A percentile compares a stretch with the other conserved stretches of the same genome.
phyloP scores from a whole-genome alignment of 371 early-diverging fungal species.

The Globomyces sp. region DNA sequence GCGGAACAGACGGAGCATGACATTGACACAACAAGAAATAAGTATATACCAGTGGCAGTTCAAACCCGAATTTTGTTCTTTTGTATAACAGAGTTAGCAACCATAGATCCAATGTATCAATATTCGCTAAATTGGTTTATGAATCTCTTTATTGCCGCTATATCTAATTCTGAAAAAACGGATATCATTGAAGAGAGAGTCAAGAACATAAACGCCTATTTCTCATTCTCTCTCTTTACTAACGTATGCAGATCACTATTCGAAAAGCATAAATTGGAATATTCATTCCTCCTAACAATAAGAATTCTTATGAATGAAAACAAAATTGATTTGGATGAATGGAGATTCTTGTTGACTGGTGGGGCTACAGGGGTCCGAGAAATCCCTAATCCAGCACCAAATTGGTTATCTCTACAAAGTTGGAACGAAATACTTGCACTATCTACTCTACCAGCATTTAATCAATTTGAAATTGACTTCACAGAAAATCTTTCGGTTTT shows the following conservation, averaged over 20 bases:
- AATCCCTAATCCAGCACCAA: slow-evolving; percentile 49
- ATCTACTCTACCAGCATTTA: slow-evolving; percentile 38
- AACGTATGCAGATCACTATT: slow-evolving; percentile 60
- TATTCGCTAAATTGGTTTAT: slow-evolving; percentile 62
- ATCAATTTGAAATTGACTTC: slow-evolving; percentile 43
- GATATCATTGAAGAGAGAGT: slow-evolving; percentile 50
- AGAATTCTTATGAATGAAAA: slow-evolving; percentile 58
- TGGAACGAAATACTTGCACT: slow-evolving; percentile 51
- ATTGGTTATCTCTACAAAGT: slow-evolving; percentile 48
- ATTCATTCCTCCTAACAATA: slow-evolving; percentile 53
- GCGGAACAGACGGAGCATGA: slow-evolving; percentile 60
- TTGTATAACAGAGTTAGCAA: slow-evolving; percentile 61
- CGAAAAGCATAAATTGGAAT: slow-evolving; percentile 60
- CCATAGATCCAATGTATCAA: slow-evolving; percentile 63
- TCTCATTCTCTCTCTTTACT: slow-evolving; percentile 56
- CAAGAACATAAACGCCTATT: slow-evolving; percentile 55
- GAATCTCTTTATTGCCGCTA: slow-evolving; percentile 55
- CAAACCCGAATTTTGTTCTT: slow-evolving; percentile 60
- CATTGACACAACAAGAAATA: slow-evolving; percentile 55
- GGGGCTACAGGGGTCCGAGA: slow-evolving; percentile 21
- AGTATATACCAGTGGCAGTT: slow-evolving; percentile 56
- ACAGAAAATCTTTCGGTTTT: slow-evolving; percentile 32
- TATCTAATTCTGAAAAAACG: slow-evolving; percentile 52
- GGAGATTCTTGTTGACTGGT: slow-evolving; percentile 56
- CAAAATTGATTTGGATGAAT: slow-evolving; percentile 55